A percentile compares a stretch with the other conserved stretches of the same genome.
Evolutionary conservation across 768 basidiomycete species (phyloP).

Genomic region (Lactarius quietus): DNA sequence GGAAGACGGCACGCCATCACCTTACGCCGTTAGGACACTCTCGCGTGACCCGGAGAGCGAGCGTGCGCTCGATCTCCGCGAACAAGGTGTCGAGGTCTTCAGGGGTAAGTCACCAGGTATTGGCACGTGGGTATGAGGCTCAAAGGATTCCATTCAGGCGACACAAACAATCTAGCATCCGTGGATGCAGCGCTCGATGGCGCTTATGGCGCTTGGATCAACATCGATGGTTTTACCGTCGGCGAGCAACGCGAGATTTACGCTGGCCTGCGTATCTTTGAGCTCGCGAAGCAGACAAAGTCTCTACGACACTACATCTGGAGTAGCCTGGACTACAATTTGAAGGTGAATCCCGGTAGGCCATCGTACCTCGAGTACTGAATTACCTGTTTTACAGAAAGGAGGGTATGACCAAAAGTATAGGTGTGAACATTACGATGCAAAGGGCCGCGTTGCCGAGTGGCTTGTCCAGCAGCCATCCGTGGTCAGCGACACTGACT

Average conservation of each 20-base stretch:
- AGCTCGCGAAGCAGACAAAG: conserved; percentile 35
- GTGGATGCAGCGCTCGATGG: conserved; percentile 34
- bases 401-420: conserved; percentile 28
- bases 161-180: conserved; percentile 24
- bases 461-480: conserved; percentile 37
- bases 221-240: conserved; percentile 36
- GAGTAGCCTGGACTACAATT: conserved; percentile 39
- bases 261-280: conserved; percentile 40
- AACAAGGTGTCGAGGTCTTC: conserved; percentile 37
- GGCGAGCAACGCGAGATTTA: conserved; percentile 41
- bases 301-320: conserved; percentile 40
- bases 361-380: not conserved
- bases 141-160: not conserved
- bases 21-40: conserved; percentile 40
- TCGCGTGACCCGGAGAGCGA: conserved; percentile 35
- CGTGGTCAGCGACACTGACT: conserved; percentile 30
- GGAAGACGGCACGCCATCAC: conserved; percentile 38
- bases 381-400: not conserved
- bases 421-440: conserved; percentile 39
- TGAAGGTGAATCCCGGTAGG: conserved; percentile 32
- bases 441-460: conserved; percentile 40
- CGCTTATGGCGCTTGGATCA: conserved; percentile 39
- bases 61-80: conserved; percentile 35
- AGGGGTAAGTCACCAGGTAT: conserved; percentile 30
- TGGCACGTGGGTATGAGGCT: not conserved